Percentiles rank a stretch among this genome's conserved stretches.
Evolutionary conservation across 2,329 filamentous ascomycete genomes (phyloP).

Genomic region (Aureobasidium sp.): DNA sequence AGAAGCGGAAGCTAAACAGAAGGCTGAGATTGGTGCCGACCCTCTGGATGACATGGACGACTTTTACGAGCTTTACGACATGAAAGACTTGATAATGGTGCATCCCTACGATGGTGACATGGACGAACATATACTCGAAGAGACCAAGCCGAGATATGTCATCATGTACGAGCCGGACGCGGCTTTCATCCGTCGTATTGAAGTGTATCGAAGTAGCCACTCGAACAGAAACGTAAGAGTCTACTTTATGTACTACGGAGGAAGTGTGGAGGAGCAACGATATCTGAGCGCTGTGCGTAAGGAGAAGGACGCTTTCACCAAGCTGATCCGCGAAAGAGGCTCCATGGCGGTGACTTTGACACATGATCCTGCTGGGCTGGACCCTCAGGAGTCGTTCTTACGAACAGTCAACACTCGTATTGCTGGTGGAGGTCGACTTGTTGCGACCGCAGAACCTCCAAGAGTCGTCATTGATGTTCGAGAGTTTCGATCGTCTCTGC

Average conservation of each 20-base stretch:
- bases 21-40: slow-evolving; percentile 68
- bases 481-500: slow-evolving; percentile 88
- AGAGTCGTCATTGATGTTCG: slow-evolving; percentile 92
- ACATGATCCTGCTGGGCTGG: slow-evolving; percentile 61
- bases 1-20: slow-evolving; percentile 61
- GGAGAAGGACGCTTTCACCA: slow-evolving; percentile 94
- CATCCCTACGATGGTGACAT: slow-evolving; percentile 94
- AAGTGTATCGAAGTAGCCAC: slow-evolving; percentile 94
- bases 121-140: slow-evolving; percentile 93
- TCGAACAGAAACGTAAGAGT: slow-evolving; percentile 81
- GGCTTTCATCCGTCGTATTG: slow-evolving; percentile 86
- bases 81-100: slow-evolving; percentile 79
- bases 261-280: slow-evolving; percentile 39
- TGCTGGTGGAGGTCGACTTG: slow-evolving; percentile 79
- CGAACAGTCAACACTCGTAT: slow-evolving; percentile 95
- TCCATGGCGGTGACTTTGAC: slow-evolving; percentile 87
- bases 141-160: slow-evolving; percentile 86
- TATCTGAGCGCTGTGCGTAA: slow-evolving; percentile 46
- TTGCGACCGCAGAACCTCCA: slow-evolving; percentile 78
- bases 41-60: slow-evolving; percentile 86
- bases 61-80: slow-evolving; percentile 85
- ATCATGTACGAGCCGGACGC: slow-evolving; percentile 98
- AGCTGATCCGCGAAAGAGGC: slow-evolving; percentile 86
- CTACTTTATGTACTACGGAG: slow-evolving; percentile 95
- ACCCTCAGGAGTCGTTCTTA: slow-evolving; percentile 85